Percentiles rank a stretch among this genome's conserved stretches.
Evolutionary conservation across 75 land plant species (phyloP).

Genomic region (Adiantum capillusveneris): DNA sequence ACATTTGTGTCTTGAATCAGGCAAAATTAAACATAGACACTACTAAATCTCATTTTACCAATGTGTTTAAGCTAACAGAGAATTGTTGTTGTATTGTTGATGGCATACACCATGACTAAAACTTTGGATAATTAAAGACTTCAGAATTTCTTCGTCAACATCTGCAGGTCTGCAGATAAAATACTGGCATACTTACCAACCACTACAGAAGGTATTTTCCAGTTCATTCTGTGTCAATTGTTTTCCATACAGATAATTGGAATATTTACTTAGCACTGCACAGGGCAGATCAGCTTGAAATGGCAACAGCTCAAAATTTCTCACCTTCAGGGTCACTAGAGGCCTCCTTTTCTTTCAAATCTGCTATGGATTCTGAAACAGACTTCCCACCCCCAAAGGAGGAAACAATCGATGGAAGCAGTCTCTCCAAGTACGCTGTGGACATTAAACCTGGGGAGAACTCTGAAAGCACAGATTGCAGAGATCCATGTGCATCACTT

Average conservation of each 20-base stretch:
- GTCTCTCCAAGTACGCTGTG: slow-evolving; percentile 38
- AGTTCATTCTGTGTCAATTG: not conserved
- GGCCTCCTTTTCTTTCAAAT: slow-evolving; percentile 44
- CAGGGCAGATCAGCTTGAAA: not conserved
- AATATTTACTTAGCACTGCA: not conserved
- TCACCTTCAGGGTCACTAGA: slow-evolving; percentile 57
- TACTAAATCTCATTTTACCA: no score
- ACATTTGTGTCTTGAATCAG: no score
- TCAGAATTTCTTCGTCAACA: no score
- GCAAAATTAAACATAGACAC: no score
- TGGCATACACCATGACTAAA: not conserved
- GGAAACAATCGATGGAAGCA: slow-evolving; percentile 61
- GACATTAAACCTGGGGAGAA: slow-evolving; percentile 42
- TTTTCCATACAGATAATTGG: not conserved
- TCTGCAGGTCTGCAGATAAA: no score
- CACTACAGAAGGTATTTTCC: not conserved
- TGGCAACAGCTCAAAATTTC: not conserved
- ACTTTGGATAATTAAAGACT: not conserved
- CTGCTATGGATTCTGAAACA: slow-evolving; percentile 50
- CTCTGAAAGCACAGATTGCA: slow-evolving; percentile 37
- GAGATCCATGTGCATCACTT: slow-evolving; percentile 55
- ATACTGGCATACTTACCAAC: no score
- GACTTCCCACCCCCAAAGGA: slow-evolving; percentile 49
- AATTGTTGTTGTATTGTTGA: no score
- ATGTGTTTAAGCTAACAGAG: no score